Evolutionary conservation across 1,284 basidiomycete species (phyloP).

Genomic region (Rhodotorula sp.): DNA sequence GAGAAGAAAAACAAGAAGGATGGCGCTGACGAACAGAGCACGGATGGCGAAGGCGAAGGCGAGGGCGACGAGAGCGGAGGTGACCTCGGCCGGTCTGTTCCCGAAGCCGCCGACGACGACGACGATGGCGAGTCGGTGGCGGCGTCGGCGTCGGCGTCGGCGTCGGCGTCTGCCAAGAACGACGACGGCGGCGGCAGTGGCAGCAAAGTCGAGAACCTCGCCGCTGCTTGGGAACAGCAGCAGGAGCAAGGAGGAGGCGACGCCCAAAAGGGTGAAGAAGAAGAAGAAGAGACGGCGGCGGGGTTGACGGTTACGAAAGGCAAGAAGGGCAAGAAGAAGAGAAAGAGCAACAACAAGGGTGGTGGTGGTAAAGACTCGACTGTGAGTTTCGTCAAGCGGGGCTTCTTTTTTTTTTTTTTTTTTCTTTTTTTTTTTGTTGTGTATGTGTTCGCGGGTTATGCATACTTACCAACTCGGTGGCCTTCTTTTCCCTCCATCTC

Average conservation of each 20-base stretch:
- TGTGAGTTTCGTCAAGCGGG: not conserved
- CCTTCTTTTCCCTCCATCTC: no score
- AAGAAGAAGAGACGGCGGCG: not conserved
- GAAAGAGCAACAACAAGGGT: conserved; percentile 9
- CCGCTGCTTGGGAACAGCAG: conserved; percentile 8
- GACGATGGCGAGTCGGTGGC: conserved; percentile 14
- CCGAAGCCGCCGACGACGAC: conserved; percentile 5
- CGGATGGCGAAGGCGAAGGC: not conserved
- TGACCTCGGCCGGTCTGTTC: not conserved
- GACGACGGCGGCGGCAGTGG: not conserved
- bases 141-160: not conserved
- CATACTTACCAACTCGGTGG: no score
- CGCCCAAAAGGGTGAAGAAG: not conserved
- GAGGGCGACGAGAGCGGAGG: not conserved
- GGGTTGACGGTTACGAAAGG: not conserved
- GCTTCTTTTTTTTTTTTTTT: no score
- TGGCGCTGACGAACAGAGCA: not conserved
- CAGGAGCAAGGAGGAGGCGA: not conserved
- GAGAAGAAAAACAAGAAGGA: not conserved
- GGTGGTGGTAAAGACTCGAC: not conserved
- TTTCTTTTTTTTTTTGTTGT: no score
- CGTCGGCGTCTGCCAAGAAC: not conserved
- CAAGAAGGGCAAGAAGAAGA: conserved; percentile 29
- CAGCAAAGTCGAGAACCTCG: conserved; percentile 4
- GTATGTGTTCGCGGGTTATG: no score